These are phyloP conservation scores for Salix viminalis DNA, from an alignment of 345 rosid genomes.

Conservation along the genomic window DNA sequence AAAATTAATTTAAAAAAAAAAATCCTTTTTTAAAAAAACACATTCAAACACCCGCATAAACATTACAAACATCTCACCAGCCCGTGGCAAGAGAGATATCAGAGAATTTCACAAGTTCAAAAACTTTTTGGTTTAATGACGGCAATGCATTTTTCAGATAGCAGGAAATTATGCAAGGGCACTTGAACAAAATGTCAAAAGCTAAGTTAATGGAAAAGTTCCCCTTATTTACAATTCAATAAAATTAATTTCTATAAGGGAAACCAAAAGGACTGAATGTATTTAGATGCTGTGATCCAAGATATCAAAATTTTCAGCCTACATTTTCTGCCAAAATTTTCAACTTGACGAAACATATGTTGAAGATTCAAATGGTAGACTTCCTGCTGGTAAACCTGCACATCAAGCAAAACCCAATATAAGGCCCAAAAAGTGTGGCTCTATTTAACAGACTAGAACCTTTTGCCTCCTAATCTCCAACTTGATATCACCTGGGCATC, in stretches of 20 bases:
- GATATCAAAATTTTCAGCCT: constrained; percentile 25
- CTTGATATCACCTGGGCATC: background rate
- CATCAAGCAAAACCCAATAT: constrained; percentile 7
- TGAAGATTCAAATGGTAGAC: constrained; percentile 10
- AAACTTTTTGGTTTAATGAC: background rate
- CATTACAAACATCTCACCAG: background rate
- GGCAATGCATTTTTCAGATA: background rate
- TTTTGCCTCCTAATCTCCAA: background rate
- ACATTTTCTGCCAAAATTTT: constrained; percentile 30
- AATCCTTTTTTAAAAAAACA: no score
- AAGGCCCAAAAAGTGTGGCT: background rate
- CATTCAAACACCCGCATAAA: no score
- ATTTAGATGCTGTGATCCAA: constrained; percentile 17
- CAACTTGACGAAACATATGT: constrained; percentile 10
- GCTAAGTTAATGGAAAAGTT: background rate
- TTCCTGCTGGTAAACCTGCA: constrained; percentile 25
- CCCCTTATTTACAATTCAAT: constrained; percentile 26
- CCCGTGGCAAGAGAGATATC: background rate
- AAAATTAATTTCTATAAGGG: constrained; percentile 16
- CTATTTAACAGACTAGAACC: background rate
- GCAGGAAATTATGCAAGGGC: background rate
- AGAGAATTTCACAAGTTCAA: background rate
- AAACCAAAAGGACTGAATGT: background rate
- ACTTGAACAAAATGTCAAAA: constrained; percentile 5
- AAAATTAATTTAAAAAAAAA: no score